A percentile compares a stretch with the other conserved stretches of the same genome.
Evolutionary conservation across 768 basidiomycete genomes (phyloP).

Genomic region (Macrocybe gigantea): DNA sequence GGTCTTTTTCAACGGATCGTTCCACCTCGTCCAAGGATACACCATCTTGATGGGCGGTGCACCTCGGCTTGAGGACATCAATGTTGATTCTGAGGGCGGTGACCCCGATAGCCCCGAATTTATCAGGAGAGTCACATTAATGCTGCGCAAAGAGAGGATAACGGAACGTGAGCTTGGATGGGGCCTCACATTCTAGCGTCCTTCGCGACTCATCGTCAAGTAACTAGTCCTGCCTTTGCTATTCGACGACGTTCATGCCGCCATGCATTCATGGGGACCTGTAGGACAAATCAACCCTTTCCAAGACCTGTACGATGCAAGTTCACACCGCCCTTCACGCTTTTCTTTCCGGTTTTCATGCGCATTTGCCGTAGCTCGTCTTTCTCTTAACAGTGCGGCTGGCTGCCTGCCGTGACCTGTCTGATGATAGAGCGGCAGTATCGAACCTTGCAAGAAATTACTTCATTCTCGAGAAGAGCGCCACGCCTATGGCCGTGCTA

Average conservation of each 20-base stretch:
- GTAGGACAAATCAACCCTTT: slow-evolving; percentile 13
- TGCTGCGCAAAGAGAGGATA: slow-evolving; percentile 9
- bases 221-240: slow-evolving; percentile 10
- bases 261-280: slow-evolving; percentile 9
- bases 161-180: slow-evolving; percentile 1
- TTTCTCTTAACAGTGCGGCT: slow-evolving; percentile 15
- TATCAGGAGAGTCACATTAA: slow-evolving; percentile 1
- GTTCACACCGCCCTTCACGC: background rate
- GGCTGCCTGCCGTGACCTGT: slow-evolving; percentile 12
- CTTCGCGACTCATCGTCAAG: background rate
- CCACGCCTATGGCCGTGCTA: slow-evolving; percentile 11
- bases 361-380: slow-evolving; percentile 7
- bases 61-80: slow-evolving; percentile 15
- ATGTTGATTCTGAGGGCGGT: slow-evolving; percentile 3
- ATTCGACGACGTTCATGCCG: slow-evolving; percentile 11
- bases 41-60: slow-evolving; percentile 14
- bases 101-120: slow-evolving; percentile 1
- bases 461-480: slow-evolving; percentile 10
- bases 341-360: background rate
- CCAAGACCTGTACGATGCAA: slow-evolving; percentile 12
- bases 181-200: background rate
- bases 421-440: slow-evolving; percentile 11
- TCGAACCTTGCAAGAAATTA: slow-evolving; percentile 5
- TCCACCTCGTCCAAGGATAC: slow-evolving; percentile 17
- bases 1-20: slow-evolving; percentile 16